Conservation (phyloP, 495 filamentous ascomycete species). For the Trichoderma reesei region DNA sequence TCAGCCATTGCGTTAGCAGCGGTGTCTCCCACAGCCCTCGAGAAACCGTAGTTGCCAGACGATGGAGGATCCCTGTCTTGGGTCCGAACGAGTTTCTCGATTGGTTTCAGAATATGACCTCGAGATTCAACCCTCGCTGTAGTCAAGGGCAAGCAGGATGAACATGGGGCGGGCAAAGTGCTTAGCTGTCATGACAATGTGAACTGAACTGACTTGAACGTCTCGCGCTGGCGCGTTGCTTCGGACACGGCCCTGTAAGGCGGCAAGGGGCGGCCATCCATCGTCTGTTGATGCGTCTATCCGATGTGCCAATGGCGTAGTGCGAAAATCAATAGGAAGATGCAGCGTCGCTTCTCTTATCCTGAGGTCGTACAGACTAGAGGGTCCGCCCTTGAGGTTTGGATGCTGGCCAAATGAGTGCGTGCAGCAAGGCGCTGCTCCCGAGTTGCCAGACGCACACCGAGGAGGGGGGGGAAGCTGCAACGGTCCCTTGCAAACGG, state of each 20-base stretch:
- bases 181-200: not conserved
- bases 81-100: not conserved
- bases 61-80: not conserved
- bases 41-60: not conserved
- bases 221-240: slow-evolving; percentile 23
- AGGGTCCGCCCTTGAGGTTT: not conserved
- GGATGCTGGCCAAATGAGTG: not conserved
- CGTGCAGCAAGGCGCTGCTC: not conserved
- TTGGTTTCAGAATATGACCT: not conserved
- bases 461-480: not conserved
- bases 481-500: not conserved
- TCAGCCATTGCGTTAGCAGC: not conserved
- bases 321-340: not conserved
- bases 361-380: not conserved
- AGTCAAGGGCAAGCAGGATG: not conserved
- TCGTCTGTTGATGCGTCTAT: not conserved
- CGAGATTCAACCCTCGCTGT: too few relatives aligned
- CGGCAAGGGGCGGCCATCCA: slow-evolving; percentile 10
- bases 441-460: not conserved
- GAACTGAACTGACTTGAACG: slow-evolving; percentile 21
- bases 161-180: not conserved
- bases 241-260: slow-evolving; percentile 15
- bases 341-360: not conserved
- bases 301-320: not conserved
- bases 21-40: not conserved